Conservation (phyloP, 208 protist species). For the Perkinsela sp. region DNA sequence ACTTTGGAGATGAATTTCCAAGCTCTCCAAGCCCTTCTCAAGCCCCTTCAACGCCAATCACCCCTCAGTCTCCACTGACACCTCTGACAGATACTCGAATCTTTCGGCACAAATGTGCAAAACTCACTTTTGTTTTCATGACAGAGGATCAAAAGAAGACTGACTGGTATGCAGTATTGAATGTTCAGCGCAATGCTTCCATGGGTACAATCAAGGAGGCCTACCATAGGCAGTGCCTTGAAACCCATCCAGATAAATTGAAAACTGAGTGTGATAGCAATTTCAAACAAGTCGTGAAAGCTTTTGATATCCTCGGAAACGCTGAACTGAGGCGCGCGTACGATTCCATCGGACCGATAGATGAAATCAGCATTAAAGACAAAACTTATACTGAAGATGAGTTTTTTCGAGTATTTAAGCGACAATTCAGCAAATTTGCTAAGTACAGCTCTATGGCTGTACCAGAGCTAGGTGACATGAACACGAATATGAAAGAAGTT, state of each 20-base stretch:
- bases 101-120: neutral
- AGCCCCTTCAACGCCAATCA: too few relatives aligned
- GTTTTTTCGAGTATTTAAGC: constrained; percentile 62
- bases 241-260: constrained; percentile 83
- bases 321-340: constrained; percentile 50
- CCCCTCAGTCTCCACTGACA: too few relatives aligned
- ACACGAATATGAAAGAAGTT: constrained; percentile 28
- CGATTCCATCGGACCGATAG: constrained; percentile 74
- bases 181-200: constrained; percentile 8
- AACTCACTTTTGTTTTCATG: neutral
- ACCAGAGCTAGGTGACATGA: constrained; percentile 34
- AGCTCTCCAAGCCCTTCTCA: too few relatives aligned
- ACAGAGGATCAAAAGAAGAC: neutral
- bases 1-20: neutral
- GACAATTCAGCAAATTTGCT: constrained; percentile 72
- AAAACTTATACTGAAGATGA: constrained; percentile 14
- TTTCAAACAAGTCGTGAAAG: constrained; percentile 70
- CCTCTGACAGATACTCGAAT: too few relatives aligned
- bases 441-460: constrained; percentile 38
- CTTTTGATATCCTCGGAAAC: constrained; percentile 74
- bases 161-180: neutral
- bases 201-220: constrained; percentile 36
- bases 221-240: constrained; percentile 65
- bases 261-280: constrained; percentile 38
- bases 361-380: constrained; percentile 58